Base-by-base conservation (phyloP, 768 basidiomycete genomes). In the Auricularia sp. region DNA sequence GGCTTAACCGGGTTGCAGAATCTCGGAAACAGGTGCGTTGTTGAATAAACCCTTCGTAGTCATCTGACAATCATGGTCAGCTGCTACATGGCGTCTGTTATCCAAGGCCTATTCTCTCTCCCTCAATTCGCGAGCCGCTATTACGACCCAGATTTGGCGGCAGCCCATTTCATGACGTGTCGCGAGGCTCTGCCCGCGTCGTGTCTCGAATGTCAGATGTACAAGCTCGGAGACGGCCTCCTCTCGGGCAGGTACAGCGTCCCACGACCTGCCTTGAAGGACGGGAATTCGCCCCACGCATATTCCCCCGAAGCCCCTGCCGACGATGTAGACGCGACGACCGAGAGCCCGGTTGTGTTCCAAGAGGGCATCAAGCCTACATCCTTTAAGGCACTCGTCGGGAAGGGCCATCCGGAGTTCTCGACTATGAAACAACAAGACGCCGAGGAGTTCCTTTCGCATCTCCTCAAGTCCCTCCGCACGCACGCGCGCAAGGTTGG, bases 361-460 rank as follows among this genome's bases (percentile, higher is more conserved):
- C 96, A 98, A 71, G 84, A 83, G 29, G 97, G 97, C 0, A 73
- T 99, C 51, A 83, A 83, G 53, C 97, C 96, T 0, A 79, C 79
- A 1, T 84, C 84, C 67, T 93, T 98, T 79, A 98, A 98, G 74
- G 77, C 86, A 3, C 82, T 98, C 10, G 84, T 98, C 42, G 96
- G 96, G 2, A 91, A 89, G 68, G 93, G 92, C 1, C 97, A 98
- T 70, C 84, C 84, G 36, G 97, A 98, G 75, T 98, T 98, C 70
- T 80, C 90, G 39, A 98, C 95, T 59, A 98, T 98, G 95, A 82
- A 84, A 62, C 96, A 99, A 74, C 97, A 98, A 72, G 97, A 99
- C 70, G 86, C 94, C 4, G 93, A 96, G 71, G 96, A 98, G 75
- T 98, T 98, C 77, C 81, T 99, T 63, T 81, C 84, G 42, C 85